Evolutionary conservation across 305 asterid species (phyloP).

Genomic region (Fraxinus angustifolia): DNA sequence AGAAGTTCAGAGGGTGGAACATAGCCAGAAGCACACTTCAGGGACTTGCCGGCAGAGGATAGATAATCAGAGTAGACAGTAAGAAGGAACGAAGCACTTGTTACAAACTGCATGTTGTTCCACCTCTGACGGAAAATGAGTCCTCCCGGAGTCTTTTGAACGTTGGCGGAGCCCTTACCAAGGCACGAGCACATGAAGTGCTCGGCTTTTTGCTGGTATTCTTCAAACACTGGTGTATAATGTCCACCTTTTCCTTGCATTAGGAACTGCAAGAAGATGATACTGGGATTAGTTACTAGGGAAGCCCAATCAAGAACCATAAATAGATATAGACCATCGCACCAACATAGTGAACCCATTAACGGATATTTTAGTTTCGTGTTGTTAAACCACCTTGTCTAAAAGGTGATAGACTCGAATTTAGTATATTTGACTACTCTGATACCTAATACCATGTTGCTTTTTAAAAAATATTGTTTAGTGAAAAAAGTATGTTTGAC

Average conservation of each 20-base stretch:
- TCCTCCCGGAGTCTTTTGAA: constrained; percentile 86
- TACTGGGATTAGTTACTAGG: background rate
- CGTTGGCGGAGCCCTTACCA: constrained; percentile 75
- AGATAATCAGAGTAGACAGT: constrained; percentile 88
- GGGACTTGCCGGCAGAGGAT: constrained; percentile 66
- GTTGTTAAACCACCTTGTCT: background rate
- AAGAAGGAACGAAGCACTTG: constrained; percentile 83
- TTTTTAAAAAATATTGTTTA: background rate
- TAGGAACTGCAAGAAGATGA: constrained; percentile 52
- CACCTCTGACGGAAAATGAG: constrained; percentile 85
- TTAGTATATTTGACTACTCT: background rate
- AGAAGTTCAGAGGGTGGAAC: constrained; percentile 75
- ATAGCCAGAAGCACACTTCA: constrained; percentile 53
- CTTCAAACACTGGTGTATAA: constrained; percentile 47
- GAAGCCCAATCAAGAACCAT: background rate
- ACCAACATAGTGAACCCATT: background rate
- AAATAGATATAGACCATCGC: background rate
- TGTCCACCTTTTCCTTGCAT: constrained; percentile 79
- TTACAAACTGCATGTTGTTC: constrained; percentile 97
- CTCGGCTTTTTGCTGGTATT: constrained; percentile 84
- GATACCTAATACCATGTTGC: background rate
- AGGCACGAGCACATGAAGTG: constrained; percentile 89
- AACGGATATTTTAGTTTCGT: background rate
- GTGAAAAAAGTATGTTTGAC: background rate
- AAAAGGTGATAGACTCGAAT: background rate